Base-by-base conservation (phyloP, 495 filamentous ascomycete genomes). In the Aspergillus asperescens region DNA sequence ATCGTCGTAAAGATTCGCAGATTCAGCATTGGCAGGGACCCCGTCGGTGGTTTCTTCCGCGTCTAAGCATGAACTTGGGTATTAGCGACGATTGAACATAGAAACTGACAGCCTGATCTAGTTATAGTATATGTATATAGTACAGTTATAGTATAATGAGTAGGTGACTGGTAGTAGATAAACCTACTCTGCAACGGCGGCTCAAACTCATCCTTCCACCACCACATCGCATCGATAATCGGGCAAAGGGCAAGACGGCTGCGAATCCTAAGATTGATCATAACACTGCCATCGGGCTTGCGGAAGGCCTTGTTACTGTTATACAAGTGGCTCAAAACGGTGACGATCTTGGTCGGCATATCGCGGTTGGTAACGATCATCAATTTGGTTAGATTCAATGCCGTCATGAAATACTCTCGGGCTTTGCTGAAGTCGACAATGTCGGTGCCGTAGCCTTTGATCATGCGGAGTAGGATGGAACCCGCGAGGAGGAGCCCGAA, bases 121-220 rank as follows among this genome's bases (percentile, higher is more conserved):
- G n/a, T n/a, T n/a, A n/a, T n/a, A n/a, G n/a, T n/a, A n/a, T n/a
- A n/a, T n/a, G n/a, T n/a, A n/a, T n/a, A n/a, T n/a, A n/a, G n/a
- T n/a, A n/a, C n/a, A n/a, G n/a, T n/a, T 18, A 37, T 29, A 23
- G 0, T 22, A 19, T 15, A 48, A 23, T 12, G 50, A 24, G 25
- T 4, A 3, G 16, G 13, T 16, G 12, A 35, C 32, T 35, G 13
- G 32, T 10, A n/a, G n/a, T n/a, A n/a, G n/a, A n/a, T n/a, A n/a
- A n/a, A n/a, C 4, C 15, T 38, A 31, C 41, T 31, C 1, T 4
- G 15, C 13, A 31, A 18, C 0, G 24, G 23, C n/a, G 23, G 41
- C n/a, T 72, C 66, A 10, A 68, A 75, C 50, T 78, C 75, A 50
- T 76, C 71, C 15, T 70, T 64, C 72, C 71, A 78, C 75, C 75